A percentile compares a stretch with the other conserved stretches of the same genome.
Conservation (phyloP, 768 basidiomycete species). For the Termitomyces sp. region DNA sequence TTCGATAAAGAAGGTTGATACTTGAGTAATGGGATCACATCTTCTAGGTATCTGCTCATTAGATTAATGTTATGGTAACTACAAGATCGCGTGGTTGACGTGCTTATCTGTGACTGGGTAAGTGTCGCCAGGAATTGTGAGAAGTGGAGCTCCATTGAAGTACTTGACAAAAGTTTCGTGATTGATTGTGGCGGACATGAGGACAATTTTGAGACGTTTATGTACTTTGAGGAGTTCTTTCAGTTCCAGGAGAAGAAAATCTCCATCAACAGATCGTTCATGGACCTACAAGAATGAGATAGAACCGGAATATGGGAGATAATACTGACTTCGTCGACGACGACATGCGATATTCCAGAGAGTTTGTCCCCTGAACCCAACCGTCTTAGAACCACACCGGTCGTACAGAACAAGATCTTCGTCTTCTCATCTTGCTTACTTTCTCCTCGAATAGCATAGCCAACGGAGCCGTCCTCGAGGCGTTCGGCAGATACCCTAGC, state of each 20-base stretch:
- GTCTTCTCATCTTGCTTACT: conserved; percentile 59
- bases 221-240: conserved; percentile 66
- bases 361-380: conserved; percentile 71
- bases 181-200: conserved; percentile 97
- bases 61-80: background rate
- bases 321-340: conserved; percentile 78
- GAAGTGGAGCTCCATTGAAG: conserved; percentile 73
- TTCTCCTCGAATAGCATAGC: conserved; percentile 89
- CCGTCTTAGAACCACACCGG: conserved; percentile 83
- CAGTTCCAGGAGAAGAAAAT: conserved; percentile 82
- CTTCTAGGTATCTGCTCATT: conserved; percentile 68
- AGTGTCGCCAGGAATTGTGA: conserved; percentile 80
- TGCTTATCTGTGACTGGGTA: conserved; percentile 74
- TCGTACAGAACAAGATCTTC: conserved; percentile 86
- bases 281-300: conserved; percentile 57
- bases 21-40: conserved; percentile 52
- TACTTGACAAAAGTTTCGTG: conserved; percentile 80
- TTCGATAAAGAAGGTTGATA: conserved; percentile 43
- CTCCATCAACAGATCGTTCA: conserved; percentile 87
- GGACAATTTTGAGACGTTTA: conserved; percentile 64
- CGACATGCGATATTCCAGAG: conserved; percentile 68
- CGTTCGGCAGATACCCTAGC: conserved; percentile 82
- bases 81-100: conserved; percentile 15
- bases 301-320: background rate
- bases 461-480: conserved; percentile 69